Conservation (phyloP, 352 stramenopile species). For the Phytophthora sp. region DNA sequence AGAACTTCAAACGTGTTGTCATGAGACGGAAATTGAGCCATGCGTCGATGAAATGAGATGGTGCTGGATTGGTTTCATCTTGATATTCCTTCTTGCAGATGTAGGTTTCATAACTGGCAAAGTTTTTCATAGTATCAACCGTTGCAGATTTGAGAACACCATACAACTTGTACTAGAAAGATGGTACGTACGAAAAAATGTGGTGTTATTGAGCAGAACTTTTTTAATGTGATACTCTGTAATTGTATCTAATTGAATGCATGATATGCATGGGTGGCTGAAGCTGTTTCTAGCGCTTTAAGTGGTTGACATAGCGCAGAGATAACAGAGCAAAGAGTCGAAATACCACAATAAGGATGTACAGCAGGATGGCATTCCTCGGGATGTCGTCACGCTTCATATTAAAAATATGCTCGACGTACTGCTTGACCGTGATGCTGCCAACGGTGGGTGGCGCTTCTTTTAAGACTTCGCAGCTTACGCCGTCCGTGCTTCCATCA, state of each 20-base stretch:
- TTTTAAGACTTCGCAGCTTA: slow-evolving; percentile 37
- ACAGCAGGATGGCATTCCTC: slow-evolving; percentile 37
- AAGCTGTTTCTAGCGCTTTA: slow-evolving; percentile 54
- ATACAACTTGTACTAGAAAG: no score
- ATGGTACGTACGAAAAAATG: no score
- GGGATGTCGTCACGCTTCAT: slow-evolving; percentile 40
- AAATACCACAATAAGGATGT: slow-evolving; percentile 51
- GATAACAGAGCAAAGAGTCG: slow-evolving; percentile 50
- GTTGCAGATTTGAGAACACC: no score
- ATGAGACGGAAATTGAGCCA: background rate
- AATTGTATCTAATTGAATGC: no score
- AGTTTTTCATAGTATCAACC: no score
- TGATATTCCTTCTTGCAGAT: no score
- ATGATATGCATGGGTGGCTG: no score
- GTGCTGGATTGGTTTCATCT: slow-evolving; percentile 19
- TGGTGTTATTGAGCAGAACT: no score
- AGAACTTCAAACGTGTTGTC: background rate
- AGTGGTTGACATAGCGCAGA: slow-evolving; percentile 58
- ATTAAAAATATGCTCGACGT: slow-evolving; percentile 45
- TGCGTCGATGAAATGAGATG: background rate
- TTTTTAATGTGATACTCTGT: no score
- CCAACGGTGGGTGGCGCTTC: slow-evolving; percentile 31
- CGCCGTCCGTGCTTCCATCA: slow-evolving; percentile 3
- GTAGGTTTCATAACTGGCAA: no score
- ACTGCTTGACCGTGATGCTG: slow-evolving; percentile 47